Evolutionary conservation across 1,284 basidiomycete species (phyloP).

Genomic region (Ustilago tritici): DNA sequence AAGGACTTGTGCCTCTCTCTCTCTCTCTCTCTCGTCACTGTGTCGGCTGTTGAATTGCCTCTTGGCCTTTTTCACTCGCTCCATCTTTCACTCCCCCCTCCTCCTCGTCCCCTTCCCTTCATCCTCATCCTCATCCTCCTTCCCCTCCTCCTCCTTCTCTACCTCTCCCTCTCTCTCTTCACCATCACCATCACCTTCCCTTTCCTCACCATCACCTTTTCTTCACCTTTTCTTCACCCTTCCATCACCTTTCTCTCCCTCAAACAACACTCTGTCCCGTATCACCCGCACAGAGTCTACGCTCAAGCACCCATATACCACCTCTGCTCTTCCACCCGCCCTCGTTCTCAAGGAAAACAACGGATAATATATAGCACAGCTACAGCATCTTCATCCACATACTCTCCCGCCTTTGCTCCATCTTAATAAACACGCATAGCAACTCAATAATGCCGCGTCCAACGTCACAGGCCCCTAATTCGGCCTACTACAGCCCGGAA

Average conservation of each 20-base stretch:
- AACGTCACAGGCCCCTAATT: conserved; percentile 15
- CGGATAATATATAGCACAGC: not conserved
- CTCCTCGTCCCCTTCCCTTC: too few relatives aligned
- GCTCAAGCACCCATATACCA: not conserved
- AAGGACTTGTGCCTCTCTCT: not conserved
- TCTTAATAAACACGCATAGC: not conserved
- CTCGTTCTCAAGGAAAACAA: not conserved
- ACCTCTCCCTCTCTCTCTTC: not conserved
- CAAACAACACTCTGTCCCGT: not conserved
- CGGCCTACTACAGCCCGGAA: conserved; percentile 42
- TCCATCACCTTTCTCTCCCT: not conserved
- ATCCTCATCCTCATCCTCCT: not conserved
- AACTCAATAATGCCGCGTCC: conserved; percentile 16
- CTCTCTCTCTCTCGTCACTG: not conserved
- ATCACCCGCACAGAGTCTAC: not conserved
- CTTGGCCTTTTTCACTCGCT: not conserved
- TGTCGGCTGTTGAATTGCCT: not conserved
- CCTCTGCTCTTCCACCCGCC: not conserved
- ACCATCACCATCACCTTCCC: not conserved
- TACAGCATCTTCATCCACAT: not conserved
- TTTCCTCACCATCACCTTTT: not conserved
- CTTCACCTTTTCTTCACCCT: not conserved
- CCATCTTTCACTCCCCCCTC: not conserved
- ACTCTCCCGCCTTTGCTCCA: not conserved
- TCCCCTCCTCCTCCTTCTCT: not conserved